Evolutionary conservation across 176 grass and related monocot species (phyloP).

Genomic region (Tillandsia leiboldiana): DNA sequence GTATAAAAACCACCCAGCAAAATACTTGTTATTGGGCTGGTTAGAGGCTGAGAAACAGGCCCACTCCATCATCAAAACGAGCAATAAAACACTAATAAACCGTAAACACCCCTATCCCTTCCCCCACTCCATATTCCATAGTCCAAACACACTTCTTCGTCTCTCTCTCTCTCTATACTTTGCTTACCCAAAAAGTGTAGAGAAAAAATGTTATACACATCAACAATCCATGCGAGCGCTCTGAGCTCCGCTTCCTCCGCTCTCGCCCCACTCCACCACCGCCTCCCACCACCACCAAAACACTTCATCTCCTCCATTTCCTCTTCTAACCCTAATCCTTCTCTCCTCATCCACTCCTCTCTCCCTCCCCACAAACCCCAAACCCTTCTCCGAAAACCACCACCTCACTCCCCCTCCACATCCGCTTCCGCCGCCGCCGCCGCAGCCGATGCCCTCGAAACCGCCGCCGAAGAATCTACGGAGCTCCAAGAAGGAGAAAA

Average conservation of each 20-base stretch:
- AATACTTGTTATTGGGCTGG: too few species aligned
- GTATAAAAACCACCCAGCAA: too few species aligned
- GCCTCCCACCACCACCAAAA: constrained; percentile 14
- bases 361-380: background rate
- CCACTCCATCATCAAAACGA: too few species aligned
- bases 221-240: constrained; percentile 12
- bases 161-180: background rate
- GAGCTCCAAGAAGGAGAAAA: constrained; percentile 9
- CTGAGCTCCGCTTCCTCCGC: constrained; percentile 28
- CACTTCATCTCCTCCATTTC: background rate
- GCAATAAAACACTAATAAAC: too few species aligned
- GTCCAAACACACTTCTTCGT: background rate
- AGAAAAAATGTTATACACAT: constrained; percentile 23
- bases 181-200: background rate
- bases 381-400: constrained; percentile 1
- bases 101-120: too few species aligned
- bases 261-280: constrained; percentile 9
- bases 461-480: background rate
- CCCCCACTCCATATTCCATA: background rate
- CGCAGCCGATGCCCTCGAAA: constrained; percentile 24
- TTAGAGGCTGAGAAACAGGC: too few species aligned
- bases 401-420: constrained; percentile 14
- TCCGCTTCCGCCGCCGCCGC: constrained; percentile 17
- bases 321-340: constrained; percentile 1
- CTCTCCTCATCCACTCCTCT: background rate